Percentiles rank a stretch among this genome's conserved stretches.
Conservation (phyloP, 345 rosid genomes). For the Citropsis articulata region DNA sequence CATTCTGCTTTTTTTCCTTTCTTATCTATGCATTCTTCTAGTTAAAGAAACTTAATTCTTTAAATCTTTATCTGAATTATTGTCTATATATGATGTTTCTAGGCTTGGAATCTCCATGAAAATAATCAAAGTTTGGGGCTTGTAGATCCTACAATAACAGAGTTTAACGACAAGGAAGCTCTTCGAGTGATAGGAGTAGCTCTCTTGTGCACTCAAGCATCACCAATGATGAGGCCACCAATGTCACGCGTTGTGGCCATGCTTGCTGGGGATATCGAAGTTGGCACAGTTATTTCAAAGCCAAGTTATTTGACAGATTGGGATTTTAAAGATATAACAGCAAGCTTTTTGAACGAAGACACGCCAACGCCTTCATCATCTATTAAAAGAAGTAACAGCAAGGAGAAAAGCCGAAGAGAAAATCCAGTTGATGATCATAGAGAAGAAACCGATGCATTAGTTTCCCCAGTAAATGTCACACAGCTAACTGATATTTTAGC, state of each 20-base stretch:
- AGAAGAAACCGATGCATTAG: neutral
- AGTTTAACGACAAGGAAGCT: slow-evolving; percentile 22
- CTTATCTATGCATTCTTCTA: neutral
- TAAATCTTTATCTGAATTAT: neutral
- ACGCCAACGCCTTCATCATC: neutral
- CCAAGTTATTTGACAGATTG: slow-evolving; percentile 35
- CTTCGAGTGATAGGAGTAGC: slow-evolving; percentile 28
- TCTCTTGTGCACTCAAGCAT: slow-evolving; percentile 39
- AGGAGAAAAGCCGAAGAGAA: neutral
- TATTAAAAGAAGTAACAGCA: neutral
- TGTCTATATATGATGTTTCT: neutral
- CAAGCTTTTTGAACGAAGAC: slow-evolving; percentile 14
- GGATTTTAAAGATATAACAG: slow-evolving; percentile 15
- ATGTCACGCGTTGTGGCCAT: slow-evolving; percentile 35
- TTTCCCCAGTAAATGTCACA: neutral
- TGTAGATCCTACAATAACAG: slow-evolving; percentile 22
- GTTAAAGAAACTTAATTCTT: neutral
- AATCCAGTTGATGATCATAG: neutral
- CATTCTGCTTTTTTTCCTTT: neutral
- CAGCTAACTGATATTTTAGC: neutral
- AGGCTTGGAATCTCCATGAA: slow-evolving; percentile 20
- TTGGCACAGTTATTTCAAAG: slow-evolving; percentile 18
- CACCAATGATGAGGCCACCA: slow-evolving; percentile 28
- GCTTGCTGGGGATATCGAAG: slow-evolving; percentile 34
- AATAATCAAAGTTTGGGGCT: slow-evolving; percentile 19